phyloP scores from a whole-genome alignment of 805 yeast species.

The Cyberlindnera xylosilytica region DNA sequence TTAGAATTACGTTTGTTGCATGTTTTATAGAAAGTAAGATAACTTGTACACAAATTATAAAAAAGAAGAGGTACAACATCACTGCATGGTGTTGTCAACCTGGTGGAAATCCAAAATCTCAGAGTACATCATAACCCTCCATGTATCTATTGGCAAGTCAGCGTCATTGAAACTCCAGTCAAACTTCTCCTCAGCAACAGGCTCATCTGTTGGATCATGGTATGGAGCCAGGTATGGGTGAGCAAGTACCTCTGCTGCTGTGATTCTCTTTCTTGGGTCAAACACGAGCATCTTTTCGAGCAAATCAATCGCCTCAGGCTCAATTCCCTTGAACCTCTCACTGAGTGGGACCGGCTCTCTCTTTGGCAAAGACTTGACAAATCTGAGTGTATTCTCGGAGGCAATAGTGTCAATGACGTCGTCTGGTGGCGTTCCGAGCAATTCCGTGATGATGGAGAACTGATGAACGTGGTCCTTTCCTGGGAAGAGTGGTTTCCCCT shows the following conservation, averaged over 20 bases:
- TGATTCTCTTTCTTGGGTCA: slow-evolving; percentile 91
- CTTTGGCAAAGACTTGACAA: slow-evolving; percentile 90
- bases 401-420: slow-evolving; percentile 96
- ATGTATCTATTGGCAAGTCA: slow-evolving; percentile 93
- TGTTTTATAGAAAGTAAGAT: neutral
- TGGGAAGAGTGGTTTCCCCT: slow-evolving; percentile 94
- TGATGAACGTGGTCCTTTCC: slow-evolving; percentile 99
- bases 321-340: slow-evolving; percentile 75
- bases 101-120: slow-evolving; percentile 96
- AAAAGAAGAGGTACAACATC: neutral
- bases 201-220: slow-evolving; percentile 97
- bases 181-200: slow-evolving; percentile 85
- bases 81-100: slow-evolving; percentile 36
- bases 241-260: slow-evolving; percentile 84
- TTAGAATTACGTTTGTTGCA: neutral
- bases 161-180: slow-evolving; percentile 99
- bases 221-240: slow-evolving; percentile 93
- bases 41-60: too few species aligned
- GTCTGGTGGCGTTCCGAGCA: slow-evolving; percentile 92
- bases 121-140: slow-evolving; percentile 99
- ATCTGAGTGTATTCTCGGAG: slow-evolving; percentile 89
- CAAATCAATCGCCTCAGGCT: slow-evolving; percentile 84
- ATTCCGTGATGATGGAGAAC: slow-evolving; percentile 93
- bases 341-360: slow-evolving; percentile 88
- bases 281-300: slow-evolving; percentile 88